Evolutionary conservation across 805 yeast genomes (phyloP).

Genomic region (Candida xiaguanensis): DNA sequence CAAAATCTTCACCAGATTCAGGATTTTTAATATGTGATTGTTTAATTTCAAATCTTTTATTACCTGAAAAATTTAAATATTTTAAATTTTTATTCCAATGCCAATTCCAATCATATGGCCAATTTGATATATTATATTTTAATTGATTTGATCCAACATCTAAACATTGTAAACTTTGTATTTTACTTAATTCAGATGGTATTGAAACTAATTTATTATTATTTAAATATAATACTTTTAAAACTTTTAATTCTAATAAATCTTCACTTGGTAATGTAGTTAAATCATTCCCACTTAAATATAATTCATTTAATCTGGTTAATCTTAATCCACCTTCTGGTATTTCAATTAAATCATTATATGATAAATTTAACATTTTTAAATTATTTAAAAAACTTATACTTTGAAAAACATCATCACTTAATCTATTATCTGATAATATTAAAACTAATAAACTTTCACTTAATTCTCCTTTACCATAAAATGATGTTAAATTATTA

Average conservation of each 20-base stretch:
- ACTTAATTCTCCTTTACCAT: slow-evolving; percentile 48
- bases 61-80: slow-evolving; percentile 88
- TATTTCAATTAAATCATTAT: slow-evolving; percentile 79
- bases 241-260: slow-evolving; percentile 54
- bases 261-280: slow-evolving; percentile 83
- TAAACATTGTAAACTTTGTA: slow-evolving; percentile 58
- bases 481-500: slow-evolving; percentile 59
- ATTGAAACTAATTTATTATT: slow-evolving; percentile 81
- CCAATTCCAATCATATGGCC: slow-evolving; percentile 99
- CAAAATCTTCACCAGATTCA: slow-evolving; percentile 61
- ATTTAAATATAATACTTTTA: slow-evolving; percentile 66
- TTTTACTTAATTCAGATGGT: slow-evolving; percentile 82
- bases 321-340: slow-evolving; percentile 70
- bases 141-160: slow-evolving; percentile 91
- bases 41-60: slow-evolving; percentile 84
- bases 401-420: slow-evolving; percentile 70
- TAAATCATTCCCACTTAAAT: slow-evolving; percentile 78
- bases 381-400: slow-evolving; percentile 58
- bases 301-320: slow-evolving; percentile 57
- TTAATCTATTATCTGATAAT: slow-evolving; percentile 79
- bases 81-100: slow-evolving; percentile 70
- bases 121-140: slow-evolving; percentile 88
- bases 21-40: slow-evolving; percentile 55
- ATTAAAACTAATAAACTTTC: slow-evolving; percentile 54
- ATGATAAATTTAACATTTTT: slow-evolving; percentile 67